A percentile compares a stretch with the other conserved stretches of the same genome.
Conservation (phyloP, 2,329 filamentous ascomycete genomes). For the Colletotrichum liaoningense region DNA sequence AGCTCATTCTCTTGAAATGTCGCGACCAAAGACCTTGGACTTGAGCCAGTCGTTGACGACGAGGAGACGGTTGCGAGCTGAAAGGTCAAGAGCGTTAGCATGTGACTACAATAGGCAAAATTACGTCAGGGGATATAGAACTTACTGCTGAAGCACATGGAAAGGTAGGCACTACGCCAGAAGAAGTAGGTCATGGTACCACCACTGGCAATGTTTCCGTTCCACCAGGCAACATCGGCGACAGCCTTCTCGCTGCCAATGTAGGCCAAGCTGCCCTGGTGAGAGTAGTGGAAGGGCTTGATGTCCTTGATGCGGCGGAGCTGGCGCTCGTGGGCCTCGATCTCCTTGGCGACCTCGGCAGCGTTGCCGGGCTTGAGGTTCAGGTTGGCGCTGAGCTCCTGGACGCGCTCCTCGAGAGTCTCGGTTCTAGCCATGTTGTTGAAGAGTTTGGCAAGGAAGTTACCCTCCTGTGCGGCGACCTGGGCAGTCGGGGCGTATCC, state of each 20-base stretch:
- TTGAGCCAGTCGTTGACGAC: constrained; percentile 97
- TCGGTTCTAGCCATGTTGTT: constrained; percentile 99
- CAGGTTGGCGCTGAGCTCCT: constrained; percentile 71
- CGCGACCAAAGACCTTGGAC: constrained; percentile 95
- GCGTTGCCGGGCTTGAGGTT: constrained; percentile 73
- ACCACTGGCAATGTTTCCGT: constrained; percentile 93
- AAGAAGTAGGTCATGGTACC: constrained; percentile 97
- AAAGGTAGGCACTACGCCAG: constrained; percentile 97
- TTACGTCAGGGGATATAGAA: constrained; percentile 43
- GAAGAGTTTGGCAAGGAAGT: constrained; percentile 94
- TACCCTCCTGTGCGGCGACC: constrained; percentile 94
- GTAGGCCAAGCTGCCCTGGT: constrained; percentile 96
- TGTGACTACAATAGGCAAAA: background rate
- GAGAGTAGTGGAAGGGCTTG: constrained; percentile 98
- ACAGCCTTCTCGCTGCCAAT: constrained; percentile 99
- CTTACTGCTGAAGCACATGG: constrained; percentile 99
- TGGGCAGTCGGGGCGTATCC: constrained; percentile 98
- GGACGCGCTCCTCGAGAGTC: constrained; percentile 80
- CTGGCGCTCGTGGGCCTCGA: constrained; percentile 88
- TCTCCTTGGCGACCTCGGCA: constrained; percentile 77
- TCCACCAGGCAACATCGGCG: constrained; percentile 96
- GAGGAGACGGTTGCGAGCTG: constrained; percentile 92
- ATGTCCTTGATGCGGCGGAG: constrained; percentile 91
- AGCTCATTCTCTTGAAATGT: constrained; percentile 84
- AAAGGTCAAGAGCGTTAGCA: constrained; percentile 28